These are phyloP conservation scores for Pedinophyceae sp. DNA, from an alignment of 139 green algal species.

Conservation along the genomic window DNA sequence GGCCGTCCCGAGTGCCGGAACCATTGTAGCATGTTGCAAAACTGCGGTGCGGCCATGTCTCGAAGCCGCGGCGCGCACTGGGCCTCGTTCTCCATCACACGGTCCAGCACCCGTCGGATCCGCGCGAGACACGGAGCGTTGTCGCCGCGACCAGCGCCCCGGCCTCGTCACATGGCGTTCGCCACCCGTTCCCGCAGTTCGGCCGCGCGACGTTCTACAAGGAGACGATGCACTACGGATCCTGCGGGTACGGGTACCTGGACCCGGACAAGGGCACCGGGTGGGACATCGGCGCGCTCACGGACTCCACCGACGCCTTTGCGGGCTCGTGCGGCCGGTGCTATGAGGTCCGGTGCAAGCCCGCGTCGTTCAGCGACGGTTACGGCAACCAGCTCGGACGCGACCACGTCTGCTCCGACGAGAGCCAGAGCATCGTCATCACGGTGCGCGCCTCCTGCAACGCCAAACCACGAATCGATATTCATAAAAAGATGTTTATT, in stretches of 20 bases:
- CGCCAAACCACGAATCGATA: constrained; percentile 2
- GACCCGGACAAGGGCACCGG: constrained; percentile 3
- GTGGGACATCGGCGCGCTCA: constrained; percentile 10
- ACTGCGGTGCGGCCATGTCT: too few relatives aligned
- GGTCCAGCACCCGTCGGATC: too few relatives aligned
- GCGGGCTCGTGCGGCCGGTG: constrained; percentile 3
- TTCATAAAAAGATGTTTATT: constrained; percentile 3
- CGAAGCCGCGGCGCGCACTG: too few relatives aligned
- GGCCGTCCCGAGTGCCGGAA: too few relatives aligned
- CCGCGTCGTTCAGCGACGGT: constrained; percentile 1
- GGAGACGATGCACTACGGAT: too few relatives aligned
- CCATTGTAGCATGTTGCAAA: too few relatives aligned
- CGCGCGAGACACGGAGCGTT: too few relatives aligned
- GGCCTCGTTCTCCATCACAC: too few relatives aligned
- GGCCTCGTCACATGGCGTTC: too few relatives aligned
- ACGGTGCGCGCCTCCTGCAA: constrained; percentile 6
- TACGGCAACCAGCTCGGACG: constrained; percentile 6
- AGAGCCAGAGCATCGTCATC: constrained; percentile 1
- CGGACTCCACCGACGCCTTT: constrained; percentile 4
- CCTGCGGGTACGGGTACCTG: constrained; percentile 8
- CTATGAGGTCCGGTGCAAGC: constrained; percentile 9
- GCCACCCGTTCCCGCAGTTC: too few relatives aligned
- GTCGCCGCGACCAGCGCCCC: too few relatives aligned
- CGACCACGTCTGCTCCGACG: constrained; percentile 2
- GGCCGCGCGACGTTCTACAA: too few relatives aligned